phyloP scores from a whole-genome alignment of 495 filamentous ascomycete genomes.

The Cercophora newfieldiana region DNA sequence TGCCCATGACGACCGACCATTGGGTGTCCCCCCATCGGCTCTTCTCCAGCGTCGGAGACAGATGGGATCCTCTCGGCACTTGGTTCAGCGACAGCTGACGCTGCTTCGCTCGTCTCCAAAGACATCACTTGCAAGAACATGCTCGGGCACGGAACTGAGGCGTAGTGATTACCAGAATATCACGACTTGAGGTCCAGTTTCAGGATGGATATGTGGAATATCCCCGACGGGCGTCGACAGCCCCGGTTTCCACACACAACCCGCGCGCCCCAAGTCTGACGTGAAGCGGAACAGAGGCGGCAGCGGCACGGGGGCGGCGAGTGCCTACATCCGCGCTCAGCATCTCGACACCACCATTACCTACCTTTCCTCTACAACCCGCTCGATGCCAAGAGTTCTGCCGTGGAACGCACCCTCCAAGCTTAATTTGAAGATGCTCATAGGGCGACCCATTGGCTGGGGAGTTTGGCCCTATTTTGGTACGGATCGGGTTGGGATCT shows the following conservation, averaged over 20 bases:
- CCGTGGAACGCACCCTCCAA: slow-evolving; percentile 21
- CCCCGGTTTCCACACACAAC: neutral
- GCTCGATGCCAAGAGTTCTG: slow-evolving; percentile 5
- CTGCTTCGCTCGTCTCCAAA: neutral
- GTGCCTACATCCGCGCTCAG: slow-evolving; percentile 3
- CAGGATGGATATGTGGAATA: neutral
- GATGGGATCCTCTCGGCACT: slow-evolving; percentile 15
- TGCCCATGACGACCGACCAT: slow-evolving; percentile 4
- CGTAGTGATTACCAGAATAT: neutral
- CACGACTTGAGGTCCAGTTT: neutral
- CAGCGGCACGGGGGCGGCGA: slow-evolving; percentile 9
- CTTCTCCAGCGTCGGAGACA: slow-evolving; percentile 2
- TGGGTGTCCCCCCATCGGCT: slow-evolving; percentile 1
- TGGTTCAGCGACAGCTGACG: neutral
- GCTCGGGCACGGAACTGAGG: neutral
- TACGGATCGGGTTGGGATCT: slow-evolving; percentile 1
- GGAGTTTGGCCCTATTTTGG: slow-evolving; percentile 11
- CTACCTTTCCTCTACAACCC: neutral
- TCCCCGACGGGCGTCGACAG: neutral
- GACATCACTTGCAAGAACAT: neutral
- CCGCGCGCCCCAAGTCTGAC: neutral
- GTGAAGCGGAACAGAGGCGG: neutral
- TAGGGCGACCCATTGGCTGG: slow-evolving; percentile 9
- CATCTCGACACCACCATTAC: slow-evolving; percentile 7
- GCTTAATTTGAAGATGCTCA: slow-evolving; percentile 23